These are phyloP conservation scores for Botrytis byssoidea DNA, from an alignment of 2,329 filamentous ascomycete species.

Conservation along the genomic window DNA sequence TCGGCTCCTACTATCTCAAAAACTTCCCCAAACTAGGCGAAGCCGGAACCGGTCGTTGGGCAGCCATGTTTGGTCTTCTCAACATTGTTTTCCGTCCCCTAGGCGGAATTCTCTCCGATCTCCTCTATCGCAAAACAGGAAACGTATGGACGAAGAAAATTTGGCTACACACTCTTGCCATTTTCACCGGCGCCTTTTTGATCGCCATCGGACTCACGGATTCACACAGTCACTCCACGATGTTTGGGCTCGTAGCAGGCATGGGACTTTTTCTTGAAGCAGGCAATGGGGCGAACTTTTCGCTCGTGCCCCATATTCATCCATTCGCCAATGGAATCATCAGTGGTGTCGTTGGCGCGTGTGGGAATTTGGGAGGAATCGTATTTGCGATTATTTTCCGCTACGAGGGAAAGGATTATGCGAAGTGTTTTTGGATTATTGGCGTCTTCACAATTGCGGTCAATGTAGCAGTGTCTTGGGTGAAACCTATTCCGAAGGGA, in stretches of 20 bases:
- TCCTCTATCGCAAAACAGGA: slow-evolving; percentile 37
- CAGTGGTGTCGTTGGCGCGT: slow-evolving; percentile 74
- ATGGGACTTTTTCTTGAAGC: slow-evolving; percentile 82
- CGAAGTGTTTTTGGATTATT: slow-evolving; percentile 75
- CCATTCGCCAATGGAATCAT: slow-evolving; percentile 74
- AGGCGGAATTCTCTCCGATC: slow-evolving; percentile 58
- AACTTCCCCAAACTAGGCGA: slow-evolving; percentile 59
- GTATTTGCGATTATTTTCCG: slow-evolving; percentile 77
- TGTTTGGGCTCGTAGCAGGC: slow-evolving; percentile 75
- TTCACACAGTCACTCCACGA: slow-evolving; percentile 58
- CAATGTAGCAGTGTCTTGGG: slow-evolving; percentile 65
- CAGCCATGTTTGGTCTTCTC: slow-evolving; percentile 73
- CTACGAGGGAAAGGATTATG: slow-evolving; percentile 68
- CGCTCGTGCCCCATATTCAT: slow-evolving; percentile 82
- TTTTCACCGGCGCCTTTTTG: slow-evolving; percentile 58
- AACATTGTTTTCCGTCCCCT: slow-evolving; percentile 67
- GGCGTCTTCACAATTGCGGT: slow-evolving; percentile 71
- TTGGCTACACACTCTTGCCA: slow-evolving; percentile 54
- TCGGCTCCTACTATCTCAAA: slow-evolving; percentile 57
- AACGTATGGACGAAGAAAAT: slow-evolving; percentile 64
- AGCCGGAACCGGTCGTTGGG: slow-evolving; percentile 59
- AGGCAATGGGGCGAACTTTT: slow-evolving; percentile 83
- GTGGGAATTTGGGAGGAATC: slow-evolving; percentile 82
- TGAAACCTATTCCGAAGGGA: slow-evolving; percentile 56
- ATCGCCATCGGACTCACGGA: slow-evolving; percentile 64